phyloP scores from a whole-genome alignment of 768 basidiomycete genomes.

The Cyathus striatus region DNA sequence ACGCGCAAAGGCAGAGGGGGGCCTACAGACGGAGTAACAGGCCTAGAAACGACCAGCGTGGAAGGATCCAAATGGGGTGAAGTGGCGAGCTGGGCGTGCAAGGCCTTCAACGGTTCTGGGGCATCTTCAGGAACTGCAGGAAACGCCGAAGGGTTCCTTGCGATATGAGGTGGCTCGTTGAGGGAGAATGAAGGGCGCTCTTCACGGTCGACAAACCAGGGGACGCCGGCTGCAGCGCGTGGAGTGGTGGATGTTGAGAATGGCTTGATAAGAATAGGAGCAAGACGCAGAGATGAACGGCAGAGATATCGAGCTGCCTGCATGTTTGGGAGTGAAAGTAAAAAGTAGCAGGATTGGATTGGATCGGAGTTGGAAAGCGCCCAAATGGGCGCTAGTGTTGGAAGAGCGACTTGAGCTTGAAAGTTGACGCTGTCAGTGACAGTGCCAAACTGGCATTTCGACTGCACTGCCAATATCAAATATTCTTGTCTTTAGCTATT shows the following conservation, averaged over 20 bases:
- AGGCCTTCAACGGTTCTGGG: slow-evolving; percentile 44
- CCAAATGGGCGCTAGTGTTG: no score
- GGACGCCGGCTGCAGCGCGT: slow-evolving; percentile 17
- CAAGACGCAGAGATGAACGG: no score
- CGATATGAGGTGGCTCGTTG: slow-evolving; percentile 19
- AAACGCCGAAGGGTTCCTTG: slow-evolving; percentile 11
- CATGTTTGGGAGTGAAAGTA: no score
- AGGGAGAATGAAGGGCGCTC: slow-evolving; percentile 16
- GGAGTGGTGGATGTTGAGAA: neutral
- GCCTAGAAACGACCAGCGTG: slow-evolving; percentile 47
- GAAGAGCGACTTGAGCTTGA: no score
- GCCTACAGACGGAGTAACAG: slow-evolving; percentile 45
- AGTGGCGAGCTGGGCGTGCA: slow-evolving; percentile 50
- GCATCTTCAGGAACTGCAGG: slow-evolving; percentile 46
- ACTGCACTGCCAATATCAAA: no score
- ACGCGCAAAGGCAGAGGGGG: slow-evolving; percentile 52
- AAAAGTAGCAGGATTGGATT: no score
- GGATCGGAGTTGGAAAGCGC: no score
- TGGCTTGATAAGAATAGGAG: no score
- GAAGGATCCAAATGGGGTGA: slow-evolving; percentile 70
- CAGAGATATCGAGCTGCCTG: no score
- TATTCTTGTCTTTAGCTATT: no score
- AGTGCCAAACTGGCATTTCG: no score
- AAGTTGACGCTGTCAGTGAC: no score
- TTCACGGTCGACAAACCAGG: slow-evolving; percentile 68